These are phyloP conservation scores for Fusarium odoratissimum DNA, from an alignment of 2,329 filamentous ascomycete genomes.

Conservation along the genomic window DNA sequence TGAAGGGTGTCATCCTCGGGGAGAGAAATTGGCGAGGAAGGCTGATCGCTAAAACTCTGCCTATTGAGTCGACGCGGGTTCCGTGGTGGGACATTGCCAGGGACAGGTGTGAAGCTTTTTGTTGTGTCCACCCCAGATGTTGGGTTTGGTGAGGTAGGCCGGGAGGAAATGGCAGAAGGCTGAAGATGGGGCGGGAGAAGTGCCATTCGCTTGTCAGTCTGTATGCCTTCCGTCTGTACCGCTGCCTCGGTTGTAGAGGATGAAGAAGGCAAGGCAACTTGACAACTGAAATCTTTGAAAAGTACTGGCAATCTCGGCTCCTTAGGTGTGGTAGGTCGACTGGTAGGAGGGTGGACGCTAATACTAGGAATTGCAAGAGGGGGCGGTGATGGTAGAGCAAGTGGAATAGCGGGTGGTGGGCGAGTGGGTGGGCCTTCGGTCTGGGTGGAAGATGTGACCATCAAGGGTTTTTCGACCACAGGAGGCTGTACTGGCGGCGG, in stretches of 20 bases:
- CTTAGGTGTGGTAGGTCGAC: constrained; percentile 82
- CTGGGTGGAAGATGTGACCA: constrained; percentile 71
- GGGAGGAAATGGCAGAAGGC: constrained; percentile 77
- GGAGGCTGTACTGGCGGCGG: constrained; percentile 49
- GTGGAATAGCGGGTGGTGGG: not conserved
- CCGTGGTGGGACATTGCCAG: constrained; percentile 66
- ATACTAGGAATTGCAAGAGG: constrained; percentile 81
- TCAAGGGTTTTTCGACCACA: constrained; percentile 51
- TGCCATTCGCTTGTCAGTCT: constrained; percentile 80
- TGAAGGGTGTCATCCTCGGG: constrained; percentile 57
- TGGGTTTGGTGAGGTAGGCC: constrained; percentile 65
- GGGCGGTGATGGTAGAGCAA: constrained; percentile 46
- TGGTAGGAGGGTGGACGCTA: constrained; percentile 88
- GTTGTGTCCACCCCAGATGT: constrained; percentile 46
- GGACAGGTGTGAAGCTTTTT: constrained; percentile 63
- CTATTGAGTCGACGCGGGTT: constrained; percentile 69
- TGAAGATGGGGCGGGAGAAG: constrained; percentile 82
- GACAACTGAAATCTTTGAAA: constrained; percentile 83
- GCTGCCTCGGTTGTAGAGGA: constrained; percentile 49
- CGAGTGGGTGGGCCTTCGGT: constrained; percentile 56
- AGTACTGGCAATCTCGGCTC: constrained; percentile 82
- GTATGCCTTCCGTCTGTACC: constrained; percentile 91
- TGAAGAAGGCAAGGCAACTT: constrained; percentile 65
- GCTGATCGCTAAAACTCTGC: constrained; percentile 59
- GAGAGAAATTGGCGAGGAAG: constrained; percentile 59